Base-by-base conservation (phyloP, 192 early-diverging fungal genomes). In the Linderina pennispora region DNA sequence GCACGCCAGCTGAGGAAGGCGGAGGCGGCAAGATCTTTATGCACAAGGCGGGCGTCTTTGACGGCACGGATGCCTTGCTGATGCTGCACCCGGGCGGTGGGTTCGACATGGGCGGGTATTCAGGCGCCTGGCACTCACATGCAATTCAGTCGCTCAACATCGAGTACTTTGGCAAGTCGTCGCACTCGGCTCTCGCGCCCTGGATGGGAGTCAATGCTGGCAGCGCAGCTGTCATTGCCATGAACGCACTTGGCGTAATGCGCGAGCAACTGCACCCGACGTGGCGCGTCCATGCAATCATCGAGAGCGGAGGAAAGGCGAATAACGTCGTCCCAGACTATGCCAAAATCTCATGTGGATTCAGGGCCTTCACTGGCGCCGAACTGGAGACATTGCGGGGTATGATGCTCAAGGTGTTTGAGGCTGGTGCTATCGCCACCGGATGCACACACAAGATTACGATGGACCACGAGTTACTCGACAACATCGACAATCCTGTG, bases 11-110 rank as follows among this genome's bases (percentile, higher is more conserved):
- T 5, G 86, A 90, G 64, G 83, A 85, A 54, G 62, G 62, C 0
- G 56, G 59, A 8, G 78, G 82, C 28, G 90, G 90, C 28, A 93
- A 93, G 55, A 80, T 90, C 41, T 50, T 58, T 1, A 64, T 93
- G 50, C 72, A 85, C 23, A 48, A 87, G 23, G 55, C 65, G 6
- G 82, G 85, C 1, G 82, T 81, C 4, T 90, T 90, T 65, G 28
- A 85, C 21, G 75, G 76, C 50, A 55, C 80, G 22, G 86, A 88
- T 47, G 61, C 82, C 6, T 79, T 85, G 46, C 55, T 93, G 66
- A 93, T 93, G 88, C 55, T 82, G 26, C 90, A 93, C 67, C 89
- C 90, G n/a, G 54, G 77, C 11, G n/a, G n/a, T n/a, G n/a, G n/a
- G n/a, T n/a, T n/a, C n/a, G n/a, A n/a, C n/a, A n/a, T n/a, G n/a